Evolutionary conservation across 140 eudicot genomes (phyloP), one percentile per base, ranked within the genome.

Genomic region (Ambrosia hybrid): DNA sequence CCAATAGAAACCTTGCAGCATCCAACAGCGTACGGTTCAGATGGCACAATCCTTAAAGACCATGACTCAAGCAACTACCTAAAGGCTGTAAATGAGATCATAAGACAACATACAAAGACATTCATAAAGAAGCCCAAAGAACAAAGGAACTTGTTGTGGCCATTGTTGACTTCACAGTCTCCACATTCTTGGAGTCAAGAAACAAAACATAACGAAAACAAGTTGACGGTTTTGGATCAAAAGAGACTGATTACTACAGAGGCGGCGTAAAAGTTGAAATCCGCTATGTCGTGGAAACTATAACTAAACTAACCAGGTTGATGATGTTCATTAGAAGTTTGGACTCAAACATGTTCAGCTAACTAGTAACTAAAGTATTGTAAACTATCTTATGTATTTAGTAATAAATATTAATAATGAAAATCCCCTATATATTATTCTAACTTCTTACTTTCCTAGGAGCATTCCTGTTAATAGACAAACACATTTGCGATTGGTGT

Each of bases 51-150:
- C 57, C 75, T 80, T 3, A 82, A 95, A 76, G 96, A 93, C 87
- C 98, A 93, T 45, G 96, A 93, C 75, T 87, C 96, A 9, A 90
- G 94, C 85, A 90, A 90, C 91, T 93, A 93, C 76, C 65, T 87
- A 4, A 90, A 87, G 81, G 95, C 96, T 3, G 82, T 93, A 21
- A 85, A 86, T 30, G 86, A 85, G 26, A 91, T 88, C 71, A 84
- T 90, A 67, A 79, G 92, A 62, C 86, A 84, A 52, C 83, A 86
- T 8, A 85, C 85, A 21, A 84, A 83, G 76, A 21, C 30, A 4
- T 77, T 53, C 5, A 52, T 45, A 48, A 79, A 70, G 71, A 73
- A 78, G 68, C 82, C 79, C 3, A 83, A 71, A 72, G 78, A 73
- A 62, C 79, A 84, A 68, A 81, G 89, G 76, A 79, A 82, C 70